Percentiles rank a stretch among this genome's conserved stretches.
These are phyloP conservation scores for Neodidymelliopsis sp. DNA, from an alignment of 2,329 filamentous ascomycete genomes.

Conservation along the genomic window DNA sequence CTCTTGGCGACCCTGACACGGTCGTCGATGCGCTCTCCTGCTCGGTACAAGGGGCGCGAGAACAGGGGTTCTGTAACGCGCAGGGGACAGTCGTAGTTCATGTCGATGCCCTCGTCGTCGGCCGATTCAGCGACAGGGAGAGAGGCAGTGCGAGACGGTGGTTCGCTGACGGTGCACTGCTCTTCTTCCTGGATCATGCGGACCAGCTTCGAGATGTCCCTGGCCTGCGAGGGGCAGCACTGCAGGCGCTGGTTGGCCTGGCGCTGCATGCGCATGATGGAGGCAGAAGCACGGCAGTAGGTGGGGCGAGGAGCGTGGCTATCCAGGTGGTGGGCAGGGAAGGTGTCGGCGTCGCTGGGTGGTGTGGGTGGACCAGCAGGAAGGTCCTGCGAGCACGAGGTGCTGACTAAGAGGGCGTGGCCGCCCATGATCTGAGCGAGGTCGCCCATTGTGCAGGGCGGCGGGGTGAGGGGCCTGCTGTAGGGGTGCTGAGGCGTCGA, in stretches of 20 bases:
- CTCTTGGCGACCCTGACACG: constrained; percentile 38
- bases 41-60: constrained; percentile 34
- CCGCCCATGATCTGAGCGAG: constrained; percentile 45
- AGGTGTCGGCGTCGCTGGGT: constrained; percentile 32
- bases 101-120: constrained; percentile 45
- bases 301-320: constrained; percentile 25
- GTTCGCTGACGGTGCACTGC: constrained; percentile 49
- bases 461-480: constrained; percentile 34
- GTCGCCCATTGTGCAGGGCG: constrained; percentile 46
- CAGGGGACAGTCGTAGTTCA: constrained; percentile 36
- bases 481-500: constrained; percentile 9
- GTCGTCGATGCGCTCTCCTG: constrained; percentile 35
- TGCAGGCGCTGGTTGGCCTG: constrained; percentile 52
- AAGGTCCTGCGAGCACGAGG: constrained; percentile 7
- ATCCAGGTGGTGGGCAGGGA: constrained; percentile 18
- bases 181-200: constrained; percentile 53
- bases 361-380: constrained; percentile 33
- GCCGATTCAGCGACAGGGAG: constrained; percentile 13
- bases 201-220: constrained; percentile 53
- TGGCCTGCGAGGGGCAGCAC: constrained; percentile 49
- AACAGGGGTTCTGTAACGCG: constrained; percentile 24
- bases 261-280: constrained; percentile 49
- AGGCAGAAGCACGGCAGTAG: constrained; percentile 46
- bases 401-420: constrained; percentile 42
- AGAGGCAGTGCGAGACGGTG: constrained; percentile 19